Percentiles rank a stretch among this genome's conserved stretches.
Conservation (phyloP, 192 early-diverging fungal genomes). For the Chytriomyces sp. region DNA sequence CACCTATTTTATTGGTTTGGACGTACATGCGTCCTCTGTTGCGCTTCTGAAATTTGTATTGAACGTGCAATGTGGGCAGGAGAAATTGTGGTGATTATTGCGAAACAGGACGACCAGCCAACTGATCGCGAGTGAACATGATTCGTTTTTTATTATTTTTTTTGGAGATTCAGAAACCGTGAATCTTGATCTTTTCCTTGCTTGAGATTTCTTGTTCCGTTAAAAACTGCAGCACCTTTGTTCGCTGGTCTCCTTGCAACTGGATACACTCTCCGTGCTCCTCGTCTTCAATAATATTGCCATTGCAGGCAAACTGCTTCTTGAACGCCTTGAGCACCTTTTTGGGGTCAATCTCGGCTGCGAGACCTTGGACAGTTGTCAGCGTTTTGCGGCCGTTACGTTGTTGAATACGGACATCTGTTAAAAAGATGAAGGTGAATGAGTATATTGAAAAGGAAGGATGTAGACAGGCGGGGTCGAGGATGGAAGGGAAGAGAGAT, state of each 20-base stretch:
- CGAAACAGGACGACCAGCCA: too few relatives aligned
- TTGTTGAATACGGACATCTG: constrained; percentile 98
- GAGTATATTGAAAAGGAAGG: neutral
- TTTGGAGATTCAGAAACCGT: constrained; percentile 82
- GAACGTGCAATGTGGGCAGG: too few relatives aligned
- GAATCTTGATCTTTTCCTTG: constrained; percentile 89
- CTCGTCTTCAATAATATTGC: constrained; percentile 91
- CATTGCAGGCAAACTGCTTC: constrained; percentile 96
- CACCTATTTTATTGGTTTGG: too few relatives aligned
- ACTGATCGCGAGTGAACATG: too few relatives aligned
- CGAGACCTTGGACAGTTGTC: constrained; percentile 93
- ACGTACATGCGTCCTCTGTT: too few relatives aligned
- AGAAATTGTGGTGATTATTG: too few relatives aligned
- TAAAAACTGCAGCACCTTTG: constrained; percentile 81
- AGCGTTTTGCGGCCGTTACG: constrained; percentile 96
- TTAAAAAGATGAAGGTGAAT: neutral
- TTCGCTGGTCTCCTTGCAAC: constrained; percentile 93
- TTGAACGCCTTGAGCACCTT: constrained; percentile 94
- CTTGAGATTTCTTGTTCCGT: constrained; percentile 76
- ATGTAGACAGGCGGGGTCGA: neutral
- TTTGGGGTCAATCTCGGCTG: constrained; percentile 85
- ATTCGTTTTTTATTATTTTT: too few relatives aligned
- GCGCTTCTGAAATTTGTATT: too few relatives aligned
- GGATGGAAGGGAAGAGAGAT: constrained; percentile 11
- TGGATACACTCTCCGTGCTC: constrained; percentile 92